Evolutionary conservation across 78 protist genomes (phyloP).

Genomic region (Chrysochromulina parva): DNA sequence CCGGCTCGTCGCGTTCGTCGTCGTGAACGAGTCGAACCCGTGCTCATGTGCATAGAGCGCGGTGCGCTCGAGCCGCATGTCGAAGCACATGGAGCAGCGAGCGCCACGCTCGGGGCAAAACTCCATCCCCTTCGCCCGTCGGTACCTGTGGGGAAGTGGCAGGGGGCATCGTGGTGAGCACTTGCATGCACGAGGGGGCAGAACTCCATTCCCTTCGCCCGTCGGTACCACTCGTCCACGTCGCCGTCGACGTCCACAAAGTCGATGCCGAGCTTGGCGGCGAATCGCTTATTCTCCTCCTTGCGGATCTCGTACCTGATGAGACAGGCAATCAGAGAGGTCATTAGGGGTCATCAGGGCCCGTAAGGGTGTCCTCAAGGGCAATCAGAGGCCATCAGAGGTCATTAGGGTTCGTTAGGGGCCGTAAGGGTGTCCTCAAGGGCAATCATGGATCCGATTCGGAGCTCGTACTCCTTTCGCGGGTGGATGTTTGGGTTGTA

Average conservation of each 20-base stretch:
- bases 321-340: no score
- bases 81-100: conserved; percentile 31
- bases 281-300: conserved; percentile 25
- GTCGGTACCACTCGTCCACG: not conserved
- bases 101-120: conserved; percentile 27
- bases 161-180: no score
- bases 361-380: no score
- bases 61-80: conserved; percentile 32
- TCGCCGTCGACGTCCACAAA: conserved; percentile 31
- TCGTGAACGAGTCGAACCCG: conserved; percentile 28
- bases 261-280: not conserved
- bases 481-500: conserved; percentile 47
- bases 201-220: conserved; percentile 11
- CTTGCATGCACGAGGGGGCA: no score
- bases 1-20: conserved; percentile 33
- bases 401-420: no score
- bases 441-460: no score
- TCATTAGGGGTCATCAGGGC: no score
- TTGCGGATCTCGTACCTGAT: conserved; percentile 32
- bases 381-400: no score
- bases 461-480: not conserved
- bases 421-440: no score
- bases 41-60: conserved; percentile 19
- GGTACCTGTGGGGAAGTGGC: not conserved
- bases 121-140: not conserved